These are phyloP conservation scores for Kwoniella heveanensis DNA, from an alignment of 768 basidiomycete genomes.

Conservation along the genomic window DNA sequence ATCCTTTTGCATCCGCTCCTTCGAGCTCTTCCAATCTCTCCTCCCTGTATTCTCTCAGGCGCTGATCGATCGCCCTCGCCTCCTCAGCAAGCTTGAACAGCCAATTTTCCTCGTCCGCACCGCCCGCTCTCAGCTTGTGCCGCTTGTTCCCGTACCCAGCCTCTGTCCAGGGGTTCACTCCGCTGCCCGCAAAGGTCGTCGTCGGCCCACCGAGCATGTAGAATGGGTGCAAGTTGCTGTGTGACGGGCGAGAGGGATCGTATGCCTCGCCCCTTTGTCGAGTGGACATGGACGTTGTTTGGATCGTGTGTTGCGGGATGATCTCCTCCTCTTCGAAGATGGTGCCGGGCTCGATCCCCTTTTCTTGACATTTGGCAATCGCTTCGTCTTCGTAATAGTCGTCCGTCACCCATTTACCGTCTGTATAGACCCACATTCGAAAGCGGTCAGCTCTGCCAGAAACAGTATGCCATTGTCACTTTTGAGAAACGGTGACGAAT, in stretches of 20 bases:
- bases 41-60: slow-evolving; percentile 51
- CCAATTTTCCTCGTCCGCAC: slow-evolving; percentile 87
- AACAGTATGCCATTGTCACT: neutral
- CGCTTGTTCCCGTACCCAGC: slow-evolving; percentile 85
- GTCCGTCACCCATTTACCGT: slow-evolving; percentile 88
- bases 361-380: slow-evolving; percentile 72
- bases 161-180: slow-evolving; percentile 85
- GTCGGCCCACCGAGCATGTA: slow-evolving; percentile 92
- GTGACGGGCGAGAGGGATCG: neutral
- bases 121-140: slow-evolving; percentile 73
- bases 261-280: slow-evolving; percentile 1
- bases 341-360: slow-evolving; percentile 79
- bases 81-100: slow-evolving; percentile 77
- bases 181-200: slow-evolving; percentile 81
- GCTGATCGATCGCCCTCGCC: slow-evolving; percentile 65
- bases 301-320: neutral
- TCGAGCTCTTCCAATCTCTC: slow-evolving; percentile 39
- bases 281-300: neutral
- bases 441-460: neutral
- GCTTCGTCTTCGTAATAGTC: slow-evolving; percentile 93
- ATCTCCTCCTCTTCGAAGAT: slow-evolving; percentile 58
- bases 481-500: too few species aligned
- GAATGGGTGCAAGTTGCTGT: slow-evolving; percentile 61
- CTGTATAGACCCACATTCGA: slow-evolving; percentile 57
- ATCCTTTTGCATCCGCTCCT: slow-evolving; percentile 30